phyloP scores from a whole-genome alignment of 2,329 filamentous ascomycete genomes.

The Lachnellula cervina region DNA sequence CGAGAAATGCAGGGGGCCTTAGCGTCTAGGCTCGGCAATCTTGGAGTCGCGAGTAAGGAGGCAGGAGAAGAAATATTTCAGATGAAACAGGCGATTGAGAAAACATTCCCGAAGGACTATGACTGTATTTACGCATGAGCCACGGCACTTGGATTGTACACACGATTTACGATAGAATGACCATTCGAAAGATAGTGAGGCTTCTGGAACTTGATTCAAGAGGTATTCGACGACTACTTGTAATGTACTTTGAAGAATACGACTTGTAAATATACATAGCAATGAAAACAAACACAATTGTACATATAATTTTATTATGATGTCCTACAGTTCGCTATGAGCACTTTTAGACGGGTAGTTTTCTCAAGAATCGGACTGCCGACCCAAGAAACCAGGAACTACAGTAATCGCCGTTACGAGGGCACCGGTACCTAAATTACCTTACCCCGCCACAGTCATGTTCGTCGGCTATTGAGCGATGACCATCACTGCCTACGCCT shows the following conservation, averaged over 20 bases:
- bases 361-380: too few relatives aligned
- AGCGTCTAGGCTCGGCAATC: slow-evolving; percentile 10
- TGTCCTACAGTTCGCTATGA: too few relatives aligned
- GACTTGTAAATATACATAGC: not conserved
- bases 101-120: slow-evolving; percentile 38
- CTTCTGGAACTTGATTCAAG: not conserved
- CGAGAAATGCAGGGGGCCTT: slow-evolving; percentile 7
- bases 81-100: slow-evolving; percentile 26
- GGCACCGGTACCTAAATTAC: too few relatives aligned
- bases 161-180: not conserved
- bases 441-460: not conserved
- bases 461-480: not conserved
- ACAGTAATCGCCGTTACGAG: too few relatives aligned
- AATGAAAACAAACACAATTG: not conserved
- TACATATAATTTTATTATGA: too few relatives aligned
- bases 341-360: too few relatives aligned
- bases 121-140: slow-evolving; percentile 26
- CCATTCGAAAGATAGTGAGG: not conserved
- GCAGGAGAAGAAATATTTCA: slow-evolving; percentile 16
- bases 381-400: too few relatives aligned
- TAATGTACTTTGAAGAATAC: not conserved
- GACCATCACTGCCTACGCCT: too few relatives aligned
- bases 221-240: not conserved
- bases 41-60: slow-evolving; percentile 2
- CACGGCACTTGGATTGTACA: not conserved